Base-by-base conservation (phyloP, 2,329 filamentous ascomycete species). In the Phialophora chinensis region DNA sequence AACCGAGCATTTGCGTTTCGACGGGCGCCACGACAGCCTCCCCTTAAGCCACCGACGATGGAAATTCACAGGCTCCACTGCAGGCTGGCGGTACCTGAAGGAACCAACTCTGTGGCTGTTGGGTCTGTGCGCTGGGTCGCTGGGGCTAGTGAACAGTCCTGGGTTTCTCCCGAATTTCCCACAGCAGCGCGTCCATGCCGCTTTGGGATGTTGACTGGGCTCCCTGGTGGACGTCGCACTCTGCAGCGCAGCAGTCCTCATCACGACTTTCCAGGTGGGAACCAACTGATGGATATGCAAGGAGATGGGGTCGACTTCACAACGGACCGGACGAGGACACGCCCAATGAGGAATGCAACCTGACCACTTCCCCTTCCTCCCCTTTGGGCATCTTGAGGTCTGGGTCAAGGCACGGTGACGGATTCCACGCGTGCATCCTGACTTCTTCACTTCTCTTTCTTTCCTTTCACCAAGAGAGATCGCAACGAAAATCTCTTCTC, bases 151-250 rank as follows among this genome's bases (percentile, higher is more conserved):
- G 38, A 20, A 27, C 25, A 38, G 54, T 60, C 63, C 67, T 65
- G 63, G 49, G 67, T 66, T 57, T 69, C 62, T 69, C 52, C 38
- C 61, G 64, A 69, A 69, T 66, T 65, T 66, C 67, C 63, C 59
- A 55, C 55, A 17, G n/a, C 65, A 52, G 56, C 55, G 38, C 42
- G 17, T 17, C 33, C 29, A 17, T 50, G 10, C 44, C 58, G 4
- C 38, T 35, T 42, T 23, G 7, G 49, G 49, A 14, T 52, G 49
- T 52, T 52, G 49, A 52, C 49, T 11, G 49, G 20, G 20, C 49
- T 52, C 57, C 38, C 47, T 27, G 31, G 47, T 31, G 27, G 31
- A 33, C 29, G 59, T 61, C 29, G 59, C 59, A 53, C 31, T 29
- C 53, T 42, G 27, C 59, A 61, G 59, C 59, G 52, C 47, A 49